Base-by-base conservation (phyloP, 257 asterid genomes). In the Ilex aquifolium region DNA sequence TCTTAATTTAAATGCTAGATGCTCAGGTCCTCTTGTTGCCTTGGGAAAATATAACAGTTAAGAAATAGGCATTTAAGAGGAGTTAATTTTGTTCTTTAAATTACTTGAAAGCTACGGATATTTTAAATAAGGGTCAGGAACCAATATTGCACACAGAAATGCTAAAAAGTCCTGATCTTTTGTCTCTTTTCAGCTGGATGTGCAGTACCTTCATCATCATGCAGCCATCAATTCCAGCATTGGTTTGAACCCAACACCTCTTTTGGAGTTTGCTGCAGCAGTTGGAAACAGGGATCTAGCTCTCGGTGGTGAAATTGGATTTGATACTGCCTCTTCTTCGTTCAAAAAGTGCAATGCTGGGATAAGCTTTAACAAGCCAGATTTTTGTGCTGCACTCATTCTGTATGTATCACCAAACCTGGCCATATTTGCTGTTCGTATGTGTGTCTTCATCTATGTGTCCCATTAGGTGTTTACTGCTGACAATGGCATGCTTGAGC, bases 291-390 rank as follows among this genome's bases (percentile, higher is more conserved):
- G 76, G 67, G 82, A 82, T 60, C 57, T 83, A 46, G 78, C 95
- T 55, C 71, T 87, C 61, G 95, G 97, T 36, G 97, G 92, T 59
- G 92, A 88, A 76, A 60, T 87, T 32, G 86, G 84, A 63, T 90
- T 90, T 36, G 88, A 90, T 69, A 78, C 95, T 6, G 73, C 95
- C 21, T 74, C 91, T 61, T 85, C 91, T 7, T 80, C 97, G 60
- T 81, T 90, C 72, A 85, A 83, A 57, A 90, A 87, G 72, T 90
- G 71, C 83, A 80, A 83, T 73, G 88, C 87, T 56, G 97, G 97
- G 53, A 68, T 90, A 62, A 81, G 95, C 80, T 83, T 83, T 80
- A 87, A 70, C 86, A 74, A 75, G 63, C 82, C 89, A 3, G 95
- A 87, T 73, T 85, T 83, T 70, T 81, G 95, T 61, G 95, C 90